Evolutionary conservation across 352 stramenopile species (phyloP).

Genomic region (Phytophthora sansomeana): DNA sequence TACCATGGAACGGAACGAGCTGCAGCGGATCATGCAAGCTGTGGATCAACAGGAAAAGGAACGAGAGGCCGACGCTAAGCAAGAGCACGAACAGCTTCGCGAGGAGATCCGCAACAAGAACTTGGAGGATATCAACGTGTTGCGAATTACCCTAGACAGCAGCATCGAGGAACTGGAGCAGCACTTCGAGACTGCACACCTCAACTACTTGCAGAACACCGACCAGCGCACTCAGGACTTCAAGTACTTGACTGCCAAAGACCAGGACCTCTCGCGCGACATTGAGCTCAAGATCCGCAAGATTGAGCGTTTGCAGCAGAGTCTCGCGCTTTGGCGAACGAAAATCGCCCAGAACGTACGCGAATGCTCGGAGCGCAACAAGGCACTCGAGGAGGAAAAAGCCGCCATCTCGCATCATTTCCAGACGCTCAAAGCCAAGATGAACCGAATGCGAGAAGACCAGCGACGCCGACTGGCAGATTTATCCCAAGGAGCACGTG

Average conservation of each 20-base stretch:
- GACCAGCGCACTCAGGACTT: slow-evolving; percentile 95
- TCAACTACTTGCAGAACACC: slow-evolving; percentile 94
- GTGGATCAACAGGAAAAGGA: slow-evolving; percentile 89
- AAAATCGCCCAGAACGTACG: slow-evolving; percentile 93
- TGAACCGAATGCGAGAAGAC: slow-evolving; percentile 89
- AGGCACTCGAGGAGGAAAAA: slow-evolving; percentile 91
- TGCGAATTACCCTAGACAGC: slow-evolving; percentile 93
- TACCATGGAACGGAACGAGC: slow-evolving; percentile 73
- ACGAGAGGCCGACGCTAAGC: slow-evolving; percentile 72
- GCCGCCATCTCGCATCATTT: slow-evolving; percentile 79
- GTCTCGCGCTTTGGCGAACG: slow-evolving; percentile 90
- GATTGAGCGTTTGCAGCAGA: slow-evolving; percentile 92
- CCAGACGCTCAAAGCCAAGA: slow-evolving; percentile 90
- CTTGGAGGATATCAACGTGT: slow-evolving; percentile 95
- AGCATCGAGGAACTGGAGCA: slow-evolving; percentile 95
- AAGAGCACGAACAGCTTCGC: slow-evolving; percentile 89
- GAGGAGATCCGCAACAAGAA: slow-evolving; percentile 96
- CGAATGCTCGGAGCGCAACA: slow-evolving; percentile 92
- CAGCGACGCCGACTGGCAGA: slow-evolving; percentile 86
- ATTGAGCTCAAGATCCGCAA: slow-evolving; percentile 95
- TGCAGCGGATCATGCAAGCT: slow-evolving; percentile 87
- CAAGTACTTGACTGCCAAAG: slow-evolving; percentile 94
- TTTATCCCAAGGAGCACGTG: slow-evolving; percentile 80
- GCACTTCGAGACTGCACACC: slow-evolving; percentile 93
- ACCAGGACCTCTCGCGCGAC: slow-evolving; percentile 92